These are phyloP conservation scores for Phaseolus lunatus DNA, from an alignment of 306 rosid species.

Conservation along the genomic window DNA sequence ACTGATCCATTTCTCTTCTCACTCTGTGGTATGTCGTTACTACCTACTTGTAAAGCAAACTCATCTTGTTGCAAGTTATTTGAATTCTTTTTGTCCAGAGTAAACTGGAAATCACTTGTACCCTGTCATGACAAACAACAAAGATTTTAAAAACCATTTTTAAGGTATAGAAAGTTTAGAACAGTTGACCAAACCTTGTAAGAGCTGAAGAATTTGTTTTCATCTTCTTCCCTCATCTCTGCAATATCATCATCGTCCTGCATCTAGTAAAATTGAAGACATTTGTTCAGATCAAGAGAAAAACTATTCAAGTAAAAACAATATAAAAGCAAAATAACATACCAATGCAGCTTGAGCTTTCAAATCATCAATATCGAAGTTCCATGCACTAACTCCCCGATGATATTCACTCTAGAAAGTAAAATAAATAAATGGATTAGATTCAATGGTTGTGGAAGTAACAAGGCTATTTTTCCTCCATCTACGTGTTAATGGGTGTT, in stretches of 20 bases:
- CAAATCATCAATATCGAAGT: conserved; percentile 91
- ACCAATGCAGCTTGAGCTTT: conserved; percentile 98
- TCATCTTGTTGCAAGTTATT: conserved; percentile 57
- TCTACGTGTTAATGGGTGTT: conserved; percentile 1
- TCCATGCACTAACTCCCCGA: conserved; percentile 99
- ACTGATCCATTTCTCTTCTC: conserved; percentile 51
- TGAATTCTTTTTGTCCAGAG: conserved; percentile 57
- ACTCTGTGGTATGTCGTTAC: conserved; percentile 53
- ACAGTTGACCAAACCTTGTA: conserved; percentile 49
- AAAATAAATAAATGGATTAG: conserved; percentile 39
- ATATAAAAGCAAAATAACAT: conserved; percentile 40
- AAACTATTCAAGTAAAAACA: conserved; percentile 14
- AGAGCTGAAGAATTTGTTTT: conserved; percentile 50
- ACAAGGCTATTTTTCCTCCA: conserved; percentile 8
- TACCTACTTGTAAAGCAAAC: conserved; percentile 51
- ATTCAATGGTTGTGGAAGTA: conserved; percentile 35
- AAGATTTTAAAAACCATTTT: conserved; percentile 1
- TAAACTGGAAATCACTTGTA: conserved; percentile 57
- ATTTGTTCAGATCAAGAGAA: conserved; percentile 37
- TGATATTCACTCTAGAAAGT: conserved; percentile 89
- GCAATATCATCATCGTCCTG: conserved; percentile 70
- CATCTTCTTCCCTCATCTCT: conserved; percentile 80
- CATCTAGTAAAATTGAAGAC: conserved; percentile 58
- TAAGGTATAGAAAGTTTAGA: conserved; percentile 17
- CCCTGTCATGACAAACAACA: conserved; percentile 55